phyloP scores from a whole-genome alignment of 352 stramenopile species.

The Phytophthora pseudosyringae region DNA sequence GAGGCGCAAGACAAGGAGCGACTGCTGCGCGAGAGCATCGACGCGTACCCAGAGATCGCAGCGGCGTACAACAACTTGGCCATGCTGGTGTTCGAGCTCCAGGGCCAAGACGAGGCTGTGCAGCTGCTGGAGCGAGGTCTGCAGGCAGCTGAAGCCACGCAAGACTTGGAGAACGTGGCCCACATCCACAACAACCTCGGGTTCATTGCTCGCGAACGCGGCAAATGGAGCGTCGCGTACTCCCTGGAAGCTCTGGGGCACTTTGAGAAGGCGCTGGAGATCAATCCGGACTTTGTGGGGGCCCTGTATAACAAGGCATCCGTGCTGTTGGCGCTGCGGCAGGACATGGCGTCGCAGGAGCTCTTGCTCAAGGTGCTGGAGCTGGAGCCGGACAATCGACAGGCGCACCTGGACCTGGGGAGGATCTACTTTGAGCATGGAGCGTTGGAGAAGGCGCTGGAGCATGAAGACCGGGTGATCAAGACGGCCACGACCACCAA shows the following conservation, averaged over 20 bases:
- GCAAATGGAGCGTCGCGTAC: conserved; percentile 43
- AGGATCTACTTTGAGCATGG: conserved; percentile 57
- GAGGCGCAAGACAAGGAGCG: conserved; percentile 27
- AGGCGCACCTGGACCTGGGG: conserved; percentile 63
- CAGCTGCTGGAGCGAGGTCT: conserved; percentile 51
- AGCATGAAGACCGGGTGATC: conserved; percentile 57
- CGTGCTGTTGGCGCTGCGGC: conserved; percentile 48
- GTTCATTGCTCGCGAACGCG: conserved; percentile 44
- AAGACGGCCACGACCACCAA: conserved; percentile 4
- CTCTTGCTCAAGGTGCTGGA: conserved; percentile 49
- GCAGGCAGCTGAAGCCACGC: conserved; percentile 30
- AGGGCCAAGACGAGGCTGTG: conserved; percentile 38
- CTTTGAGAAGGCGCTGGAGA: conserved; percentile 61
- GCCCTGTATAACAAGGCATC: conserved; percentile 81
- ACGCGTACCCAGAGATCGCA: conserved; percentile 50
- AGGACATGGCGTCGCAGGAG: conserved; percentile 42
- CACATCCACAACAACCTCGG: conserved; percentile 84
- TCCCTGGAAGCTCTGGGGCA: conserved; percentile 58
- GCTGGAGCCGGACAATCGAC: conserved; percentile 45
- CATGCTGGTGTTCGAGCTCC: conserved; percentile 53
- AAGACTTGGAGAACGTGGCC: conserved; percentile 48
- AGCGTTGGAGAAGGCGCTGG: conserved; percentile 44
- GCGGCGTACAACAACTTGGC: conserved; percentile 85
- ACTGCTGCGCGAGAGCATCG: conserved; percentile 59
- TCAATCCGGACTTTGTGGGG: conserved; percentile 43